Evolutionary conservation across 192 early-diverging fungal species (phyloP).

Genomic region (Umbelopsis isabellina): DNA sequence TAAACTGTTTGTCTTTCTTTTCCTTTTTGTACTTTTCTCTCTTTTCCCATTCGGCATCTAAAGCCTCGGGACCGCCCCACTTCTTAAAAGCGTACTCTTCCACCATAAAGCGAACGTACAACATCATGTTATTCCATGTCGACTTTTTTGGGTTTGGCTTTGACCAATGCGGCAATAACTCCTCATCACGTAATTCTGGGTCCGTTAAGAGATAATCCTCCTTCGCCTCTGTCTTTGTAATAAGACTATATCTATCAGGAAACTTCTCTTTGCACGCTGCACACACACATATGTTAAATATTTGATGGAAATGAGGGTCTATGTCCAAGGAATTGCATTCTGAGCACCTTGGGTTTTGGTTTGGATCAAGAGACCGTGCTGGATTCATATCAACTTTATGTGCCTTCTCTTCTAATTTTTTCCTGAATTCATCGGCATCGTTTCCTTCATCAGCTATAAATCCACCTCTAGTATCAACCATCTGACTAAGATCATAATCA

Average conservation of each 20-base stretch:
- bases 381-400: slow-evolving; percentile 45
- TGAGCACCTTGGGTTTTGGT: slow-evolving; percentile 70
- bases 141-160: slow-evolving; percentile 94
- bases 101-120: slow-evolving; percentile 84
- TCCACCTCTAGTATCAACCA: slow-evolving; percentile 87
- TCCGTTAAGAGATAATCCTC: slow-evolving; percentile 41
- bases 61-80: slow-evolving; percentile 83
- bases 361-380: slow-evolving; percentile 53
- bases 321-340: slow-evolving; percentile 88
- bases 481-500: slow-evolving; percentile 88
- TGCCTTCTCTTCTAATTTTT: slow-evolving; percentile 43
- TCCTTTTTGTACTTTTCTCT: slow-evolving; percentile 76
- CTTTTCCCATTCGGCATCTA: slow-evolving; percentile 88
- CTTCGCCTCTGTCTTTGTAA: slow-evolving; percentile 96
- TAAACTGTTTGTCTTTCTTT: slow-evolving; percentile 85
- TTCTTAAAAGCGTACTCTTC: slow-evolving; percentile 94
- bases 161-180: slow-evolving; percentile 80
- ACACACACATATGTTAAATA: slow-evolving; percentile 83
- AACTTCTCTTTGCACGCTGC: slow-evolving; percentile 68
- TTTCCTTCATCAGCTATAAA: slow-evolving; percentile 71
- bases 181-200: slow-evolving; percentile 83
- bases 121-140: slow-evolving; percentile 96
- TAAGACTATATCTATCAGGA: slow-evolving; percentile 88
- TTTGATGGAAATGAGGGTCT: slow-evolving; percentile 69
- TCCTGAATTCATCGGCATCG: slow-evolving; percentile 34